Evolutionary conservation across 768 basidiomycete genomes (phyloP).

Genomic region (Amanita rubescens): DNA sequence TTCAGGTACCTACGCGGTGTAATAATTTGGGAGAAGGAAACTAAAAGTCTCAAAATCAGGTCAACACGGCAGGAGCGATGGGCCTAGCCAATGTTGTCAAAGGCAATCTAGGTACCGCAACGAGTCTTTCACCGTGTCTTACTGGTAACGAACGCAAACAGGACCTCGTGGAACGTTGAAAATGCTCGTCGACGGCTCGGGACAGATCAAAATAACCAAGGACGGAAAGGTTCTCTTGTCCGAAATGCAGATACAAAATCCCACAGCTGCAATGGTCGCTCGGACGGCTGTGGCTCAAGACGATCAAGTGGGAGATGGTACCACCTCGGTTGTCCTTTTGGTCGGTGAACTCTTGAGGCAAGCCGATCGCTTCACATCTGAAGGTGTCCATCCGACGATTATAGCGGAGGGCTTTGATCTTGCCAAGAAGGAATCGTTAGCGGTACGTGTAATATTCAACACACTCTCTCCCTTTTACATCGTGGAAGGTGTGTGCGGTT

Average conservation of each 20-base stretch:
- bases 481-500: conserved; percentile 6
- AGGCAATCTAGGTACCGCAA: conserved; percentile 78
- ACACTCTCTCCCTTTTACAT: too few relatives aligned
- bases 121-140: conserved; percentile 3
- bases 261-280: conserved; percentile 98
- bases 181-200: conserved; percentile 98
- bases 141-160: conserved; percentile 23
- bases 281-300: conserved; percentile 98
- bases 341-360: conserved; percentile 96
- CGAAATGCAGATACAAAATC: conserved; percentile 99
- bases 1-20: conserved; percentile 52
- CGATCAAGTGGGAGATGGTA: conserved; percentile 98
- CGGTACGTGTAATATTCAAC: conserved; percentile 40
- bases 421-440: conserved; percentile 92
- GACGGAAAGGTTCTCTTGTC: conserved; percentile 97
- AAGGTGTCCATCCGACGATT: conserved; percentile 97
- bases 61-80: conserved; percentile 91
- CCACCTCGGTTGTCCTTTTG: conserved; percentile 92
- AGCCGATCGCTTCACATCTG: conserved; percentile 94
- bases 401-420: conserved; percentile 94
- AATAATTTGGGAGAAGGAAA: neutral
- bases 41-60: conserved; percentile 33
- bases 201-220: conserved; percentile 99
- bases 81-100: conserved; percentile 96
- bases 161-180: conserved; percentile 97